Evolutionary conservation across 495 filamentous ascomycete genomes (phyloP), one percentile per base, ranked within the genome.

Genomic region (Penicillium canescens): DNA sequence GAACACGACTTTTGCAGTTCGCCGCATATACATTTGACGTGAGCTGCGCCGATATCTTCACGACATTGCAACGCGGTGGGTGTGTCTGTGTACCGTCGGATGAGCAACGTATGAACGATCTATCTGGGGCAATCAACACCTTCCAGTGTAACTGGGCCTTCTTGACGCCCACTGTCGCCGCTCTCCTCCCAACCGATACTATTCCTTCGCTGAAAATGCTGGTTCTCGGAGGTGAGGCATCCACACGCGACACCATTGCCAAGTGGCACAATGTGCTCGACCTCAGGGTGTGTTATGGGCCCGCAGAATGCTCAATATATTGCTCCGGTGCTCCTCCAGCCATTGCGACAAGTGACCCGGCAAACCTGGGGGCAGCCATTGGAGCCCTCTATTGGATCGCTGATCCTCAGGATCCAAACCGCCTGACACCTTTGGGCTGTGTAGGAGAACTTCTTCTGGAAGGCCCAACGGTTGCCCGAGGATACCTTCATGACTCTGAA

Each of bases 211-310:
- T 77, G 4, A 55, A 67, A 45, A 68, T 50, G 3, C 56, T 77
- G 11, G 42, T 63, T 12, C 37, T 73, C 6, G 72, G 60, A 14
- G 73, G 73, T 7, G 73, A 77, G 52, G 56, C 74, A 8, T 59
- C 80, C 52, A 54, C 69, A 4, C 63, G 68, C 44, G 66, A 68
- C 12, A 44, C 69, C 41, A 50, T 78, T n/a, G 46, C 54, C 6
- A 63, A 59, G 12, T 82, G 81, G 81, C 70, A 67, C 7, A 54
- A 62, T 18, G 63, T 62, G 20, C 54, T 70, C 79, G 78, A 0
- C 65, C 61, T 11, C 79, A 55, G 48, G 24, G 11, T 50, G 68
- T 6, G 24, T 12, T 48, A 48, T 13, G 46, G 46, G 3, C 46
- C 46, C 3, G 46, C 46, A 7, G 46, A 48, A 24, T 24, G 18